phyloP scores from a whole-genome alignment of 2,329 filamentous ascomycete genomes.

The Arthrobotrys sinensis region DNA sequence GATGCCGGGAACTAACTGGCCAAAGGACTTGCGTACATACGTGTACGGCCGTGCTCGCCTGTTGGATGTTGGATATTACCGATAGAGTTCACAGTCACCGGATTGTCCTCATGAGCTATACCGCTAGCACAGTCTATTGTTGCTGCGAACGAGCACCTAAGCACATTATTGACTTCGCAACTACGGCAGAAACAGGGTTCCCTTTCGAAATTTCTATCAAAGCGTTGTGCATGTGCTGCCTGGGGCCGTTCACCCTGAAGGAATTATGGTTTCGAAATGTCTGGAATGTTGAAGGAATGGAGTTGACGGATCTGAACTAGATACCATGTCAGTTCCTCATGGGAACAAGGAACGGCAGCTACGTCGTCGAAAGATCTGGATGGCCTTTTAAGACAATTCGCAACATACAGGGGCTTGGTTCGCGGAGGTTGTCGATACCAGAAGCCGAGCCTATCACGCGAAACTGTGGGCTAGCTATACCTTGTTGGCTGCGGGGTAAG shows the following conservation, averaged over 20 bases:
- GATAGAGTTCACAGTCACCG: not conserved
- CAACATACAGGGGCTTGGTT: slow-evolving; percentile 10
- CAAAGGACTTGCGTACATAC: too few species aligned
- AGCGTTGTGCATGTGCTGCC: not conserved
- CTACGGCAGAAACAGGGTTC: not conserved
- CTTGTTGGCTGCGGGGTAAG: slow-evolving; percentile 12
- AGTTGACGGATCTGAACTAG: slow-evolving; percentile 20
- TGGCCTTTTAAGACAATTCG: not conserved
- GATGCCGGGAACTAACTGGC: too few species aligned
- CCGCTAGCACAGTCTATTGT: not conserved
- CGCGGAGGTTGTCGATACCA: not conserved
- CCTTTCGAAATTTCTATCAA: slow-evolving; percentile 1
- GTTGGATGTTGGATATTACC: not conserved
- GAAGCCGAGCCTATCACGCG: slow-evolving; percentile 14
- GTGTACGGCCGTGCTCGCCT: not conserved
- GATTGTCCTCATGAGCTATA: not conserved
- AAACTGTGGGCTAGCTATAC: not conserved
- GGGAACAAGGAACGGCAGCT: not conserved
- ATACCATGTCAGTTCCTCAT: not conserved
- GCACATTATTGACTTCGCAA: not conserved
- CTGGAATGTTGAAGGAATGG: slow-evolving; percentile 24
- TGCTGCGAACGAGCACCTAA: not conserved
- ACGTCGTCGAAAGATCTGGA: slow-evolving; percentile 1
- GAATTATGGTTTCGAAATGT: slow-evolving; percentile 39
- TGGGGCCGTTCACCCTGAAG: slow-evolving; percentile 1